A percentile compares a stretch with the other conserved stretches of the same genome.
These are phyloP conservation scores for Staphylotrichum tortipilum DNA, from an alignment of 495 filamentous ascomycete genomes.

Conservation along the genomic window DNA sequence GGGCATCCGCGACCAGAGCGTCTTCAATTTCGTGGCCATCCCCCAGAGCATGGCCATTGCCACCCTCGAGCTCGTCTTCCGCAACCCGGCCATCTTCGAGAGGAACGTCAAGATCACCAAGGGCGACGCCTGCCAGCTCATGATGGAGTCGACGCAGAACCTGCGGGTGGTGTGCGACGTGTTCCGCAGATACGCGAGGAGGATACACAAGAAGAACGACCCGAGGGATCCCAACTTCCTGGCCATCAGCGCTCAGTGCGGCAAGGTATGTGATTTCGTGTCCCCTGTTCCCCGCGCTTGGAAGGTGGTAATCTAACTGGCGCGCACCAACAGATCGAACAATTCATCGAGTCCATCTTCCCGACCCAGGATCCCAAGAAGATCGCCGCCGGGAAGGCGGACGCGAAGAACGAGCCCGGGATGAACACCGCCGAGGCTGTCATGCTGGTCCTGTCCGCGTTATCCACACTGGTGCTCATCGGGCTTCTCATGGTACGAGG, in stretches of 20 bases:
- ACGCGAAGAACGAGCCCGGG: constrained; percentile 4
- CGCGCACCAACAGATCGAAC: constrained; percentile 69
- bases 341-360: constrained; percentile 95
- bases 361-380: constrained; percentile 53
- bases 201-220: constrained; percentile 90
- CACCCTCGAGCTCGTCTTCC: constrained; percentile 83
- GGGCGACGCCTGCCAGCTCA: constrained; percentile 82
- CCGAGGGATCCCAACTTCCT: constrained; percentile 90
- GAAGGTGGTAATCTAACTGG: no score
- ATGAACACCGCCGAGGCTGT: constrained; percentile 31
- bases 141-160: constrained; percentile 89
- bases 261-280: constrained; percentile 77
- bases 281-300: no score
- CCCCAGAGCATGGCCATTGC: constrained; percentile 99
- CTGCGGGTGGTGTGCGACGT: constrained; percentile 66
- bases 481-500: constrained; percentile 39
- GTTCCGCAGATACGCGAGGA: constrained; percentile 66
- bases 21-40: constrained; percentile 99
- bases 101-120: constrained; percentile 94
- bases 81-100: constrained; percentile 80
- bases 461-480: constrained; percentile 29
- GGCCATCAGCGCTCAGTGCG: constrained; percentile 84
- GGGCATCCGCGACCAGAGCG: constrained; percentile 88
- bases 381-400: constrained; percentile 23
- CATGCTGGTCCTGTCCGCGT: constrained; percentile 25